Conservation (phyloP, 1,139 yeast species). For the Suhomyces bribrorum region DNA sequence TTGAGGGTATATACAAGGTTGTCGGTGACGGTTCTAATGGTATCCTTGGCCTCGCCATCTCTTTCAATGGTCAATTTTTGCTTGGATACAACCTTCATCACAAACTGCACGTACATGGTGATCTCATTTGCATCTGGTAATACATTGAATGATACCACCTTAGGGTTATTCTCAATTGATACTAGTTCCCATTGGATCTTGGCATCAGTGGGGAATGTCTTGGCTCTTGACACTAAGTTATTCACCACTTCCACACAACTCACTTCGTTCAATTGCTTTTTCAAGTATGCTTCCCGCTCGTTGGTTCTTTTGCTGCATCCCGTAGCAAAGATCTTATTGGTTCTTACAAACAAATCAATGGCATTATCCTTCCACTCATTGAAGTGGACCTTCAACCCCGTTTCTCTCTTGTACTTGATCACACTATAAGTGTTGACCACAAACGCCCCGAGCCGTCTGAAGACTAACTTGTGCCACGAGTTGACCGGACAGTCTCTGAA, state of each 20-base stretch:
- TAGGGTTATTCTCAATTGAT: constrained; percentile 70
- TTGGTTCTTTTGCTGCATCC: constrained; percentile 36
- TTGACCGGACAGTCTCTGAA: constrained; percentile 31
- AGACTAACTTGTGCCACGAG: constrained; percentile 41
- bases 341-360: constrained; percentile 61
- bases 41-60: constrained; percentile 35
- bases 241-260: constrained; percentile 58
- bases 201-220: constrained; percentile 56
- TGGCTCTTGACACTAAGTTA: constrained; percentile 43
- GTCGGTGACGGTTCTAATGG: constrained; percentile 67
- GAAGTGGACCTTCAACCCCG: constrained; percentile 65
- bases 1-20: constrained; percentile 77
- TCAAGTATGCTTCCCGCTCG: constrained; percentile 43
- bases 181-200: constrained; percentile 75
- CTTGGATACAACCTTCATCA: constrained; percentile 72
- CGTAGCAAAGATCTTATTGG: constrained; percentile 68
- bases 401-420: constrained; percentile 61
- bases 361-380: constrained; percentile 74
- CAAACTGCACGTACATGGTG: constrained; percentile 67
- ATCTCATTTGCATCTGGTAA: constrained; percentile 71
- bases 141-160: constrained; percentile 59
- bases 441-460: constrained; percentile 50
- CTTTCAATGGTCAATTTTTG: constrained; percentile 60
- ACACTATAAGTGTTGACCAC: constrained; percentile 67
- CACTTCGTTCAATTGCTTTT: constrained; percentile 44